Evolutionary conservation across 2,329 filamentous ascomycete genomes (phyloP), one percentile per base, ranked within the genome.

Genomic region (Emmonsia crescens): DNA sequence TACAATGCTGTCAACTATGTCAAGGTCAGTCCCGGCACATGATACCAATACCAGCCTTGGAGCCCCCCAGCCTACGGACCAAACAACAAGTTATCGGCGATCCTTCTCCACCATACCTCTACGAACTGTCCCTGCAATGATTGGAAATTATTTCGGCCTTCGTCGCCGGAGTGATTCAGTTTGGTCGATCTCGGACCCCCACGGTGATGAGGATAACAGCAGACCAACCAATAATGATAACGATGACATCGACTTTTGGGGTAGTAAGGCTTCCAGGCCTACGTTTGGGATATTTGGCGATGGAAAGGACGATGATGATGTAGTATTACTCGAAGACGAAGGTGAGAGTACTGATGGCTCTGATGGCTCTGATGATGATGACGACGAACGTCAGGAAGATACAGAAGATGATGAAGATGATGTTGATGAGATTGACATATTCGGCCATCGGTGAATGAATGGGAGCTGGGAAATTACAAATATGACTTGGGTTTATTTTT

Each of bases 161-260:
- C 74, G 74, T 5, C 67, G 72, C 21, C 70, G 73, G 59, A 69
- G 71, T 38, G 70, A 71, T 61, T 64, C 65, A 60, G 70, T 67
- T 59, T 71, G 66, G 62, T 69, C 67, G 10, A 16, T 16, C 8
- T 38, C 24, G 21, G 36, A 42, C 21, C 42, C 27, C 9, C 21
- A 19, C 16, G 5, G 14, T 21, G 24, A 44, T 33, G 56, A 16
- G 14, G 31, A 52, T 14, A 31, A 40, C 6, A 49, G 31, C 57
- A 59, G 33, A 14, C 5, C 24, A 40, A 55, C 64, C 62, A 59
- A 65, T 66, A 73, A 75, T 10, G 65, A 68, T 70, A 68, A 73
- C 10, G 74, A 76, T 14, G 77, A 77, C 5, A 77, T 86, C 36
- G 80, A 81, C 36, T 80, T 87, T 57, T 86, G 84, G 82, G 79